Conservation (phyloP, 2,329 filamentous ascomycete genomes). For the Trematosphaeria pertusa region DNA sequence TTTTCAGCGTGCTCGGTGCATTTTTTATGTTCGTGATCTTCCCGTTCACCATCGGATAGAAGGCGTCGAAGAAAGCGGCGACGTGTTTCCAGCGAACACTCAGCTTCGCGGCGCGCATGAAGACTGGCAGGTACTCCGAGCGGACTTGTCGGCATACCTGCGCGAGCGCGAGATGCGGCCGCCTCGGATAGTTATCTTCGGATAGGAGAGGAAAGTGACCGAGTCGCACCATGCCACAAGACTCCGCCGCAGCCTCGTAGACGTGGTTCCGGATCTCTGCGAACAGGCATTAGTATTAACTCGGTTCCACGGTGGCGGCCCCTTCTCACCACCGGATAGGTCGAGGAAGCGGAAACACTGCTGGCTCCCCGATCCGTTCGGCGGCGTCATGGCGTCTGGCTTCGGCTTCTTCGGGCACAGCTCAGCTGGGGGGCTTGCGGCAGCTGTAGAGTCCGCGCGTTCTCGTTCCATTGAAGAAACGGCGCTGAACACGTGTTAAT, state of each 20-base stretch:
- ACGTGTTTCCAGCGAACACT: not conserved
- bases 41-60: not conserved
- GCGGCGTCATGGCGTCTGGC: too few species aligned
- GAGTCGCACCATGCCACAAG: not conserved
- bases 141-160: not conserved
- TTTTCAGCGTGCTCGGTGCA: not conserved
- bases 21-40: too few species aligned
- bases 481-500: too few species aligned
- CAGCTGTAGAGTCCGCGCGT: too few species aligned
- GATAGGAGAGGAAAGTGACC: not conserved
- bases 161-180: too few species aligned
- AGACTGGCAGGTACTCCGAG: not conserved
- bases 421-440: too few species aligned
- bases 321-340: not conserved
- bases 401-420: too few species aligned
- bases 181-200: too few species aligned
- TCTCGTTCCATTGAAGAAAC: too few species aligned
- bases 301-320: not conserved
- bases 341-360: not conserved
- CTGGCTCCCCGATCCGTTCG: too few species aligned
- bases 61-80: not conserved
- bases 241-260: not conserved
- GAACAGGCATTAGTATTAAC: not conserved
- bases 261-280: not conserved
- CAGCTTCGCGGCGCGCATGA: not conserved